These are phyloP conservation scores for Brasenia schreberi DNA, from an alignment of 164 flowering plant species.

Conservation along the genomic window DNA sequence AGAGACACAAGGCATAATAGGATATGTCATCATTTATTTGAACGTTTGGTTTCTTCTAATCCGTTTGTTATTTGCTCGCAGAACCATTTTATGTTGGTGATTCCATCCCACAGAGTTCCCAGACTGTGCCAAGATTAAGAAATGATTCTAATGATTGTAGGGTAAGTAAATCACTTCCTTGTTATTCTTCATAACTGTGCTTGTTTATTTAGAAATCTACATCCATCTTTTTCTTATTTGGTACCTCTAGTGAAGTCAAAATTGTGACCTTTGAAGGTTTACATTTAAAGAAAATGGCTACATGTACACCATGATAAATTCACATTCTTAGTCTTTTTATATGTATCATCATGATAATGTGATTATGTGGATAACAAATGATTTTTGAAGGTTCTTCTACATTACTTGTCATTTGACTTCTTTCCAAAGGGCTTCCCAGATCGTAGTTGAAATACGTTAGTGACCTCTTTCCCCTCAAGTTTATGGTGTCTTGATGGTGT, in stretches of 20 bases:
- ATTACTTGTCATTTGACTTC: too few species aligned
- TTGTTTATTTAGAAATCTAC: not conserved
- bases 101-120: slow-evolving; percentile 16
- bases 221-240: not conserved
- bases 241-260: not conserved
- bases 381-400: too few species aligned
- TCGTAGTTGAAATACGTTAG: too few species aligned
- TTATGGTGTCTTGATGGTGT: not conserved
- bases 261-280: not conserved
- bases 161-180: slow-evolving; percentile 23
- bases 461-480: not conserved
- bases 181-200: not conserved
- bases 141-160: slow-evolving; percentile 19
- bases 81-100: slow-evolving; percentile 28
- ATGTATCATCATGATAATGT: too few species aligned
- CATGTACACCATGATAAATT: too few species aligned
- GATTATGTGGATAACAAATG: too few species aligned
- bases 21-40: not conserved
- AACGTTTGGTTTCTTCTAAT: slow-evolving; percentile 2
- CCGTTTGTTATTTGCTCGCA: slow-evolving; percentile 10
- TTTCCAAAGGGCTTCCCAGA: too few species aligned
- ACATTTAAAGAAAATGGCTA: not conserved
- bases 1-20: too few species aligned
- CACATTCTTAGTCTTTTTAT: too few species aligned
- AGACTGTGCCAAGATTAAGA: slow-evolving; percentile 13